A percentile compares a stretch with the other conserved stretches of the same genome.
phyloP scores from a whole-genome alignment of 495 filamentous ascomycete genomes.

The Echria macrotheca region DNA sequence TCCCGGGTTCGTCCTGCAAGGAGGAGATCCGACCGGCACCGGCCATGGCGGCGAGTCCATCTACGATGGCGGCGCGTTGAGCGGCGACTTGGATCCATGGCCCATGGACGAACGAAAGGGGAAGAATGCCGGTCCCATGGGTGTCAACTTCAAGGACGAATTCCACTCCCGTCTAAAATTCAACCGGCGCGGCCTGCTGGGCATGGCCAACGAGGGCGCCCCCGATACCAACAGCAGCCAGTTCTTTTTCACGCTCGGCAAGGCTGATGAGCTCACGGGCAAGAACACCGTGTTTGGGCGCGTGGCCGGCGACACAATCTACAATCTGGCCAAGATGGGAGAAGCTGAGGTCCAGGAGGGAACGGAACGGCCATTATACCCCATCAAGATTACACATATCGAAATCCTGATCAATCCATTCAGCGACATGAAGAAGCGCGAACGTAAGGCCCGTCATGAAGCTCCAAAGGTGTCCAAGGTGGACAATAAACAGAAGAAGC shows the following conservation, averaged over 20 bases:
- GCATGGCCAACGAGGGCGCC: constrained; percentile 78
- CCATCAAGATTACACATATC: constrained; percentile 68
- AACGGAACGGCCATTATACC: constrained; percentile 81
- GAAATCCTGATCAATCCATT: constrained; percentile 90
- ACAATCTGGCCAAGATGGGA: constrained; percentile 87
- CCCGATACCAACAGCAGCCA: constrained; percentile 87
- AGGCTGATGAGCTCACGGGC: constrained; percentile 75
- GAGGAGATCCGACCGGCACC: constrained; percentile 78
- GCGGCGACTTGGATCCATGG: constrained; percentile 54
- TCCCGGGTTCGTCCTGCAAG: constrained; percentile 88
- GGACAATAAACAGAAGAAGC: constrained; percentile 71
- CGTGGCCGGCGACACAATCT: constrained; percentile 90
- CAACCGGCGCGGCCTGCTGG: constrained; percentile 83
- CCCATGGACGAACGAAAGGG: constrained; percentile 58
- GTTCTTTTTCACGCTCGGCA: constrained; percentile 89
- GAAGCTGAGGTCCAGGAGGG: constrained; percentile 77
- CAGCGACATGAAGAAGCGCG: constrained; percentile 75
- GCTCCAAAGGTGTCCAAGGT: constrained; percentile 29
- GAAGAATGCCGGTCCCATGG: constrained; percentile 46
- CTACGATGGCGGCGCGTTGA: constrained; percentile 77
- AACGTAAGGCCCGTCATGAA: constrained; percentile 40
- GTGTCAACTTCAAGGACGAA: constrained; percentile 75
- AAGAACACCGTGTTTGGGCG: constrained; percentile 93
- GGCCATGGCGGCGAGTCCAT: constrained; percentile 88
- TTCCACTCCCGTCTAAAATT: constrained; percentile 88